Base-by-base conservation (phyloP, 2,329 filamentous ascomycete genomes). In the Clonostachys rosea region DNA sequence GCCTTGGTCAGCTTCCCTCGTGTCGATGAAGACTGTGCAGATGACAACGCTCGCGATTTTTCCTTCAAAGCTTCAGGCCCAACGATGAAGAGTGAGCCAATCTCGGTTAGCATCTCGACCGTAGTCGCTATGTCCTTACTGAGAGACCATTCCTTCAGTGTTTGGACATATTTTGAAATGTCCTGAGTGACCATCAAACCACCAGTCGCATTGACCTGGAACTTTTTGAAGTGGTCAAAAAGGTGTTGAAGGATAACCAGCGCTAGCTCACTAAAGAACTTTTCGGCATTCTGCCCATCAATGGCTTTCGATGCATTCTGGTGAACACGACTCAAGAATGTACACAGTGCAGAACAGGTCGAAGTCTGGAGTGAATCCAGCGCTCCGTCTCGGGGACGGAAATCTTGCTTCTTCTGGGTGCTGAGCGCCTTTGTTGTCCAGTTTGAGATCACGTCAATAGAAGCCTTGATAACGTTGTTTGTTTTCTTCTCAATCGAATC, bases 181-280 rank as follows among this genome's bases (percentile, higher is more conserved):
- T 99, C 94, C 70, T 97, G 95, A 35, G 87, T 92, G 24, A 97
- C 89, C 81, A 96, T 94, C 42, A 99, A 80, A 3, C 91, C 94
- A 51, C 94, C 94, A 0, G 92, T 91, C 39, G 91, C 89, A 56
- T 91, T 96, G 54, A 99, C 90, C 50, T 86, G 83, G 70, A 95
- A 99, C 59, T 89, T 91, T 60, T 95, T 94, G 69, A 97, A 89
- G 68, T 99, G 94, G 52, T 94, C 89, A 52, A 99, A 84, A 5
- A 99, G 78, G 10, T 95, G 79, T 44, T 78, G 72, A 54, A 91
- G 84, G 35, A 96, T 76, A 10, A 86, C 86, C 13, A 91, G 72
- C 2, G 89, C 91, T 18, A 97, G 80, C 68, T 97, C 92, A 50
- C 85, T 86, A 46, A 87, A 83, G 62, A 97, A 89, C 43, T 86